Base-by-base conservation (phyloP, 2,329 filamentous ascomycete species). In the Fusarium dimerum region DNA sequence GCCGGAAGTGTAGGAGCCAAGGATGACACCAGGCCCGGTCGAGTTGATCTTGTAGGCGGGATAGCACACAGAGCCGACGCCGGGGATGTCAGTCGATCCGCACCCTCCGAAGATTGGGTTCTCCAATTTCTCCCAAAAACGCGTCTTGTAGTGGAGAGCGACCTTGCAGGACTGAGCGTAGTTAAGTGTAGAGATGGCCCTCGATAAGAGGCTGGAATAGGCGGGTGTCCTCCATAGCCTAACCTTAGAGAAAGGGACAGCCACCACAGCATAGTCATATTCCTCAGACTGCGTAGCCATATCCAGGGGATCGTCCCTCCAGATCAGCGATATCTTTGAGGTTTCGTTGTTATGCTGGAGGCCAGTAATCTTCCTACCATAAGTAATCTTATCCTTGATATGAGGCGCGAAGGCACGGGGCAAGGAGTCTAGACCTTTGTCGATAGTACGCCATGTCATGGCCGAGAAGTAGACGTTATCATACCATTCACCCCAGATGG, bases 11-110 rank as follows among this genome's bases (percentile, higher is more conserved):
- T 89, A 89, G 18, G 77, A 81, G 1, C 75, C 86, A 2, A 89
- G 76, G 41, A 89, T 77, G 1, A 83, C 78, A 7, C 84, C 85
- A 0, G 83, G 84, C 0, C 83, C 80, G 0, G 80, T 82, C 40
- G 78, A 77, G 71, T 88, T 89, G 66, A 89, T 74, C 56, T 83
- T 76, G 72, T 88, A 88, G 6, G 80, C 79, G 0, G 86, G 86
- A 68, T 88, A 89, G 75, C 85, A 88, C 55, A 87, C 76, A 43
- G 70, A 77, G 20, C 83, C 82, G 49, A 88, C 77, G 26, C 82
- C 81, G 0, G 83, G 77, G 49, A 87, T 85, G 57, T 87, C 80
- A 2, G 77, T 79, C 57, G 3, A 76, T 43, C 79, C 81, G 63
- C 86, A 89, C 7, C 85, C 83, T 12, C 87, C 87, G 53, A 81